Base-by-base conservation (phyloP, 345 rosid species). In the Odontarrhena argentea region DNA sequence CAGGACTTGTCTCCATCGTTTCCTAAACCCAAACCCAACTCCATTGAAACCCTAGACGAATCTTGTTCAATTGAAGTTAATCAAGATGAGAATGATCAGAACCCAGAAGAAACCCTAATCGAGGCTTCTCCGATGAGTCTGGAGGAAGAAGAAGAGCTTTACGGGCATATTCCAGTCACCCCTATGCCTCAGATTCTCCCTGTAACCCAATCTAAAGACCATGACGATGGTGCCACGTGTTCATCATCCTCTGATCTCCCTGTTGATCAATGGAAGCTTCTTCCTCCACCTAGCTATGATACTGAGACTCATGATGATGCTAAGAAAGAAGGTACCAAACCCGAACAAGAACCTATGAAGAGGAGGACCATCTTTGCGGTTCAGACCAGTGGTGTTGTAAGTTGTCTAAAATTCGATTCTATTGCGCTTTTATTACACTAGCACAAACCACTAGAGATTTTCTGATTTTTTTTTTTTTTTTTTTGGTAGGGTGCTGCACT, bases 401-500 rank as follows among this genome's bases (percentile, higher is more conserved):
- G 77, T 77, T 57, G 25, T 66, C 2, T 30, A 10, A 5, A 3
- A 34, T 41, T 42, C 25, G 5, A 6, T 26, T 41, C 3, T 6
- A 14, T 5, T 47, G 28, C 15, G 14, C 3, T 36, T 42, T 42
- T 18, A 18, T 18, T 18, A 18, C 22, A 18, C 1, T 18, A 18
- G 22, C 22, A 18, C 22, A 18, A 18, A 18, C 22, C 22, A 18
- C n/a, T 18, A 18, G 22, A 18, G 22, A 18, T 18, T 18, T 18
- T 51, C 41, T 14, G 67, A 32, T 60, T 56, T 43, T 11, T 43
- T 8, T 32, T 45, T 22, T 0, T 26, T 14, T 32, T 35, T n/a
- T 1, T 26, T 25, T 55, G 3, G 9, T 73, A 95, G 99, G 99
- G 96, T 22, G 89, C 90, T 26, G 99, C 96, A 42, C 84, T 95